phyloP scores from a whole-genome alignment of 257 asterid species.

The Striga asiatica region DNA sequence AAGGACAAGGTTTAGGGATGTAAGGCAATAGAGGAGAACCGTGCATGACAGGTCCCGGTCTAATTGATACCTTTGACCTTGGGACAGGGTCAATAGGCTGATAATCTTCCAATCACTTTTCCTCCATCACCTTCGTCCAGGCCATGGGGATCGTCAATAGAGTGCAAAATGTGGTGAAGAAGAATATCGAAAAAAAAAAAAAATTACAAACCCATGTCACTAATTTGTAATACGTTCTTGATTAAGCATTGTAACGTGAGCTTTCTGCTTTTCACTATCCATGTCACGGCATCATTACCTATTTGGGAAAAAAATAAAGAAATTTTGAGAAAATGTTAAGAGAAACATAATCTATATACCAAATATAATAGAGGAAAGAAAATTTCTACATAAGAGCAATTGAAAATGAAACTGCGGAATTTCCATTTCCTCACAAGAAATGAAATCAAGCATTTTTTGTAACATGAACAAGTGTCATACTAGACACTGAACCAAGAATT shows the following conservation, averaged over 20 bases:
- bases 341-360: no score
- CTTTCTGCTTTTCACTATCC: slow-evolving; percentile 31
- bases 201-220: neutral
- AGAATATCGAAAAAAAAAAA: neutral
- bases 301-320: no score
- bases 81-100: slow-evolving; percentile 74
- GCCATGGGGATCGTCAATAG: neutral
- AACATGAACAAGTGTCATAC: no score
- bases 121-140: slow-evolving; percentile 7
- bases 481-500: no score
- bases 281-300: slow-evolving; percentile 7
- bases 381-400: no score
- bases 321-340: no score
- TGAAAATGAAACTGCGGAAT: no score
- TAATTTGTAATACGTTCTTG: neutral
- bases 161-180: slow-evolving; percentile 23
- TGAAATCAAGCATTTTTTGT: no score
- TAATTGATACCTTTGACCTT: slow-evolving; percentile 51
- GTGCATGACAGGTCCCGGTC: slow-evolving; percentile 75
- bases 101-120: slow-evolving; percentile 46
- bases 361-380: no score
- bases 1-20: slow-evolving; percentile 69
- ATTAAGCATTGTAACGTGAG: slow-evolving; percentile 39
- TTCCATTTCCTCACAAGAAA: no score
- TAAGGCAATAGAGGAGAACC: slow-evolving; percentile 80